A percentile compares a stretch with the other conserved stretches of the same genome.
Conservation (phyloP, 768 basidiomycete species). For the Clathrus columnatus region DNA sequence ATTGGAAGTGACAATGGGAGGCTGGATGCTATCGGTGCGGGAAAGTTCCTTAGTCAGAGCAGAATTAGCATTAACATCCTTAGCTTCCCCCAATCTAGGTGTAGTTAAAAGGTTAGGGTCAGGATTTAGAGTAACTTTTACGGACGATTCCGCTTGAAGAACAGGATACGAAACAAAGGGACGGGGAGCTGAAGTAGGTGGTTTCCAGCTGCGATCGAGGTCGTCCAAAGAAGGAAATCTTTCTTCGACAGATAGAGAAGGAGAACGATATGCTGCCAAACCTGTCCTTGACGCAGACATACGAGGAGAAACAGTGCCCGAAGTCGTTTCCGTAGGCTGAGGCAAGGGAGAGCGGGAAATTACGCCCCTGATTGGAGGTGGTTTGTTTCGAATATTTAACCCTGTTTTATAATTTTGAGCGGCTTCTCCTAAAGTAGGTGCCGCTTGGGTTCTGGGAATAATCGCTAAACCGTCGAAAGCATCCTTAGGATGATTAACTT, state of each 20-base stretch:
- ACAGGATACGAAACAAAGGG: constrained; percentile 6
- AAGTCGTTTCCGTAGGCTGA: constrained; percentile 20
- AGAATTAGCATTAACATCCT: too few relatives aligned
- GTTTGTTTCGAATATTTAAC: constrained; percentile 3
- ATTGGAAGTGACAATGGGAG: too few relatives aligned
- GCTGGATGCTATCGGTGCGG: too few relatives aligned
- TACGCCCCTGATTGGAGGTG: constrained; percentile 23
- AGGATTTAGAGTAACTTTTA: neutral
- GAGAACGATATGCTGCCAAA: constrained; percentile 4
- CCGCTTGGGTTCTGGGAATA: constrained; percentile 32
- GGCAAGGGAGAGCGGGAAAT: constrained; percentile 29
- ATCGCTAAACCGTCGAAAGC: constrained; percentile 74
- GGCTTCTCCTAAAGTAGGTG: constrained; percentile 69
- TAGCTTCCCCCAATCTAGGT: too few relatives aligned
- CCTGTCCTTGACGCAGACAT: constrained; percentile 14
- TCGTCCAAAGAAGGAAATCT: constrained; percentile 87
- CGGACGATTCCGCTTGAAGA: constrained; percentile 12
- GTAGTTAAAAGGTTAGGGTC: neutral
- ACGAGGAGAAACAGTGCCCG: constrained; percentile 25
- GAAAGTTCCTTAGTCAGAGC: too few relatives aligned
- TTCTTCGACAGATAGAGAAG: constrained; percentile 43
- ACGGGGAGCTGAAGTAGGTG: constrained; percentile 15
- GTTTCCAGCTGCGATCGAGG: constrained; percentile 49
- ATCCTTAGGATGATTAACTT: constrained; percentile 43
- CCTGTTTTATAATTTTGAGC: neutral